Base-by-base conservation (phyloP, 2,329 filamentous ascomycete species). In the Chalaropsis ovoidea region DNA sequence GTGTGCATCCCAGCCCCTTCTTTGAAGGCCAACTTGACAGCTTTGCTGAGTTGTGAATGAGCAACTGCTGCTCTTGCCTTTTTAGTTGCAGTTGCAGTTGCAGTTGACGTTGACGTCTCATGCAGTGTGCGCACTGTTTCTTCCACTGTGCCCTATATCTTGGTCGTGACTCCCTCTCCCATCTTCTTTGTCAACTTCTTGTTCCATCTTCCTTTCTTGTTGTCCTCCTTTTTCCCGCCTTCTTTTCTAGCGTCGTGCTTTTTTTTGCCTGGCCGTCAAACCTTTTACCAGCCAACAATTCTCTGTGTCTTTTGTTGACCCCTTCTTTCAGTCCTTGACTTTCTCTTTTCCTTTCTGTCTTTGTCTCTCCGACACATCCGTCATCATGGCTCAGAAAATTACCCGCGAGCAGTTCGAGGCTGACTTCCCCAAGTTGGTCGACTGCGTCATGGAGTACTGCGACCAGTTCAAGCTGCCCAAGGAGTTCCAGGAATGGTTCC, bases 361-460 rank as follows among this genome's bases (percentile, higher is more conserved):
- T 3, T 63, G 15, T 41, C 27, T 54, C 8, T 63, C 45, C 19
- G n/a, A 27, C 31, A 27, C 11, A n/a, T 52, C 27, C 42, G 64
- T 68, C 70, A 43, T 42, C 22, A 67, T 67, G 66, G 78, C 72
- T 63, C 78, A 94, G 80, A 85, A 86, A 70, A 87, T 87, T 62
- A 92, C 87, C 61, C 85, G 92, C 67, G 81, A 88, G 73, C 87
- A 95, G 73, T 99, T 99, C 75, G 91, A 97, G 82, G 80, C 85
- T 58, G 83, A 96, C 74, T 97, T 92, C 79, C 90, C 90, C 65
- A 87, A 87, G 76, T 84, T 99, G 70, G 85, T 92, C 72, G 82
- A 89, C 74, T 90, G 91, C 72, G 80, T 99, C 67, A 81, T 92
- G 70, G 85, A 85, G 69, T 86, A 94, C 78, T 88, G 87, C 70